Evolutionary conservation across 2,329 filamentous ascomycete species (phyloP), one percentile per base, ranked within the genome.

Genomic region (Clonostachys byssicola): DNA sequence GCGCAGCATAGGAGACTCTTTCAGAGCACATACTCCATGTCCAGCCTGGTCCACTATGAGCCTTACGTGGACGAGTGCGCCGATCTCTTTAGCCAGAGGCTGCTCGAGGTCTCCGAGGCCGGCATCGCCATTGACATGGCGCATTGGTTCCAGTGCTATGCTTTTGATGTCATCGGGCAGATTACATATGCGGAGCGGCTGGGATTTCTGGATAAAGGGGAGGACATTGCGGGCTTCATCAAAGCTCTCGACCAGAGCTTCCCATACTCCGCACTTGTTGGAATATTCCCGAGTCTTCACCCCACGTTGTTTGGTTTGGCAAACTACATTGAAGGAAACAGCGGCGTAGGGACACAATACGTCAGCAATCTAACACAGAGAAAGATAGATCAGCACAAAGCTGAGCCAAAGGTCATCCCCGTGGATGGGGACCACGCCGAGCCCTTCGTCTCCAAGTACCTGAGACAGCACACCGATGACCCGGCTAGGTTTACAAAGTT

Each of bases 101-200:
- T 59, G 23, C 57, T 43, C 12, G 17, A 35, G n/a, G 20, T 65
- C 3, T 58, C 78, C 34, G 46, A 40, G 1, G 68, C 73, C 47
- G 62, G 70, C 12, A 64, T 59, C 5, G 46, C 50, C 0, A 52
- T 78, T 4, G 63, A 80, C 49, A 51, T 75, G 39, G 54, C 55
- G 5, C 60, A 68, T 43, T 73, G 68, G 66, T 57, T 75, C 30
- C 72, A 75, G 50, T 75, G 62, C 50, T 77, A 70, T 47, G 72
- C 71, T 0, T 74, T 75, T 40, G 72, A 78, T 44, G 73, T 78
- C 2, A 77, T 81, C 33, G 74, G 74, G 1, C 65, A 72, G 36
- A 74, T 80, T 16, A 77, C 72, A 0, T 63, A 60, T 38, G 66
- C 57, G 12, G 57, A 55, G 4, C 54, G 58, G 0, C 64, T 69